Evolutionary conservation across 2,329 filamentous ascomycete species (phyloP).

Genomic region (Colletotrichum musae): DNA sequence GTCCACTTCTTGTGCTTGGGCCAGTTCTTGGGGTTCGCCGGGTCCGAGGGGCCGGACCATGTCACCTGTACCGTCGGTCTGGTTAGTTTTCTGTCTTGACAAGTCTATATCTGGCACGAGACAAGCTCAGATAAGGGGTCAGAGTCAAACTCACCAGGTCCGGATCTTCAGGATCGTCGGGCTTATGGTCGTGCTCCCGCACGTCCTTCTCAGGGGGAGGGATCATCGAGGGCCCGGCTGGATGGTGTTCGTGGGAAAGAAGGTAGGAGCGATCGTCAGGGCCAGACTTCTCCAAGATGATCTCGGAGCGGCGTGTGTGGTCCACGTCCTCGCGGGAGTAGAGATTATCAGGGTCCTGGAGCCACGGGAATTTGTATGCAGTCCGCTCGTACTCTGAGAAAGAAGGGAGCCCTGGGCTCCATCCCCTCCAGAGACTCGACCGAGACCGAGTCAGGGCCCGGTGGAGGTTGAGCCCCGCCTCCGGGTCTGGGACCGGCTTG

Average conservation of each 20-base stretch:
- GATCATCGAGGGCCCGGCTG: neutral
- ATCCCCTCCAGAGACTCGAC: constrained; percentile 49
- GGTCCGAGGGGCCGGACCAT: constrained; percentile 62
- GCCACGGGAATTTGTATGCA: constrained; percentile 49
- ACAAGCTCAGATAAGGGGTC: too few species aligned
- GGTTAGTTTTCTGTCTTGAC: neutral
- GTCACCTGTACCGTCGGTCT: constrained; percentile 47
- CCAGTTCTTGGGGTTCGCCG: constrained; percentile 64
- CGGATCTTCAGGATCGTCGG: constrained; percentile 40
- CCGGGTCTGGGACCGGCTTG: constrained; percentile 28
- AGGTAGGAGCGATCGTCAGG: constrained; percentile 16
- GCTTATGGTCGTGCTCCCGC: neutral
- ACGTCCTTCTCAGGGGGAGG: neutral
- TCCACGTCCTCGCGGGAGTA: neutral
- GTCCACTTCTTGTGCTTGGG: constrained; percentile 51
- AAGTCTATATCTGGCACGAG: too few species aligned
- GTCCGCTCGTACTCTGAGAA: constrained; percentile 49
- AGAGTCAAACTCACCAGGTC: constrained; percentile 43
- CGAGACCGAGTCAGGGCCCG: constrained; percentile 41
- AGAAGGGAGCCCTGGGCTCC: constrained; percentile 45
- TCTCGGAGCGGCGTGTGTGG: neutral
- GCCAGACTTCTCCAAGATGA: constrained; percentile 4
- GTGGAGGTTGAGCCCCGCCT: constrained; percentile 17
- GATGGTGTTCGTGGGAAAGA: neutral
- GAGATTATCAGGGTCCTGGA: constrained; percentile 27